A percentile compares a stretch with the other conserved stretches of the same genome.
phyloP scores from a whole-genome alignment of 495 filamentous ascomycete species.

The Neurospora tetrasperma region DNA sequence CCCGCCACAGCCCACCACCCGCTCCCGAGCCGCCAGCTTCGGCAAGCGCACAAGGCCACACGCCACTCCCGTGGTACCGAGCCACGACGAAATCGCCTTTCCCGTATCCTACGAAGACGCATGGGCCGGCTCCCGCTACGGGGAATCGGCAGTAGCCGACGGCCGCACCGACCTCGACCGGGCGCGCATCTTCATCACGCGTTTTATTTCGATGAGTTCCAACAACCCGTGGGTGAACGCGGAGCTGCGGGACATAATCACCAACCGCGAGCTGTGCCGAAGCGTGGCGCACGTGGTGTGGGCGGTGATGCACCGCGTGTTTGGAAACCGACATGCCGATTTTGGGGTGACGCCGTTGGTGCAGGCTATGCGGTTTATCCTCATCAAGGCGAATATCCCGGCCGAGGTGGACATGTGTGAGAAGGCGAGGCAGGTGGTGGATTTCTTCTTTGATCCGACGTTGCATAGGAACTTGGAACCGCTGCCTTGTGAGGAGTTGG shows the following conservation, averaged over 20 bases:
- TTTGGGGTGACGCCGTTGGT: constrained; percentile 23
- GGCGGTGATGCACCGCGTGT: constrained; percentile 21
- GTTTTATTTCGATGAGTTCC: constrained; percentile 18
- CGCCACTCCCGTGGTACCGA: neutral
- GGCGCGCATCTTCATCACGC: constrained; percentile 22
- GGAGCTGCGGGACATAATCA: constrained; percentile 18
- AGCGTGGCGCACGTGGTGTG: constrained; percentile 17
- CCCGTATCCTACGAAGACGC: constrained; percentile 24
- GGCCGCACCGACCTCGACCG: constrained; percentile 19
- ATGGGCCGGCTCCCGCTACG: constrained; percentile 15
- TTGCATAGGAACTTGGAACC: constrained; percentile 22
- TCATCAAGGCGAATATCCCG: constrained; percentile 23
- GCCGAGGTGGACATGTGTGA: constrained; percentile 8
- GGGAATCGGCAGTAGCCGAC: neutral
- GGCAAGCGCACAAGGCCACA: neutral
- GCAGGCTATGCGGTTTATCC: constrained; percentile 27
- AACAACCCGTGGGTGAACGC: constrained; percentile 14
- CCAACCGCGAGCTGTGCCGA: constrained; percentile 9
- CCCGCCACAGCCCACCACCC: neutral
- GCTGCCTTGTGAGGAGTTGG: constrained; percentile 15
- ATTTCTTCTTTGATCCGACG: constrained; percentile 32
- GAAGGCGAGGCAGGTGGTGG: constrained; percentile 17
- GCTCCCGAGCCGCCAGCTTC: neutral
- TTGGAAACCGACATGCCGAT: constrained; percentile 21
- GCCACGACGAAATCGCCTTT: constrained; percentile 16